Evolutionary conservation across 1,284 basidiomycete species (phyloP), one percentile per base, ranked within the genome.

Genomic region (Cerioporus squamosus): DNA sequence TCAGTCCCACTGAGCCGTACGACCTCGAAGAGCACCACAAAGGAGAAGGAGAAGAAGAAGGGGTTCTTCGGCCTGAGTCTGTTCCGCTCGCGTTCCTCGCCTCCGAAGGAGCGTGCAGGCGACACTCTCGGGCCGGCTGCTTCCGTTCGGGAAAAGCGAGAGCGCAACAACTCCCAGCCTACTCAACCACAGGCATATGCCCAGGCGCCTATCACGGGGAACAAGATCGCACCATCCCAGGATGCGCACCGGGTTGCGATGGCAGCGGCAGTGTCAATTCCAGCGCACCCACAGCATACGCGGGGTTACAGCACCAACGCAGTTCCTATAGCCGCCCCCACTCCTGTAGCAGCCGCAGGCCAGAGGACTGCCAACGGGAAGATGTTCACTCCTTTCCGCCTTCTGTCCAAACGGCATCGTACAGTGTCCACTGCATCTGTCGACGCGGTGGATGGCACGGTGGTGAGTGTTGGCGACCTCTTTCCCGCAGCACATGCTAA

Each of bases 371-470:
- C 75, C 14, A 76, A 72, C 20, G 72, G 79, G 49, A 81, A 80
- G 60, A 77, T 84, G 46, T 85, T 87, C 67, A 80, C 79, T 29
- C 81, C 87, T 2, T 87, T 89, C 71, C 81, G 85, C 52, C 79
- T 88, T 63, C 62, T 89, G 61, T 78, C 82, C 23, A 87, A 81
- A 67, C 79, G 83, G 63, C 79, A 86, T 68, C 82, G 85, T 39
- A 85, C 87, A 4, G 77, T 91, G 47, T 92, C 90, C n/a, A 79
- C 82, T 44, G 85, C 85, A 33, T 92, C 90, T 42, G 75, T 88
- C 33, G 90, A 92, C 68, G 90, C 88, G 14, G 81, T 84, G 61
- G 85, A 91, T 66, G 90, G 90, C 29, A 90, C 88, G 61, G 85
- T 86, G 56, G 90, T 91, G 71, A 74, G 87, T 75, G 38, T 61